phyloP scores from a whole-genome alignment of 441 rosid species.

The Brassica balearica region DNA sequence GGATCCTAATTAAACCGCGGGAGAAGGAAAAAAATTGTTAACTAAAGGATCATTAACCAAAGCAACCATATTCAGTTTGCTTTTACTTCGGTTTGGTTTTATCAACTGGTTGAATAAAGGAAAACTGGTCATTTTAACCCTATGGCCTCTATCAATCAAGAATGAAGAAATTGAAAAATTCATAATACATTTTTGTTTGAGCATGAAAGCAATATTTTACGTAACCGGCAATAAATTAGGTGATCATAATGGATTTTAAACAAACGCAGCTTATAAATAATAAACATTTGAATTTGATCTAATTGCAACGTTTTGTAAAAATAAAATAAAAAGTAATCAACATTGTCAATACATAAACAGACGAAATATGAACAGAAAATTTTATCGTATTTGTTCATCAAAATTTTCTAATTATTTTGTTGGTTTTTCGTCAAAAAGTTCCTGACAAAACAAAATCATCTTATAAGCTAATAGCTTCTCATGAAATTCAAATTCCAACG shows the following conservation, averaged over 20 bases:
- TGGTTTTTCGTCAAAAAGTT: background rate
- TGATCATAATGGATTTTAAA: background rate
- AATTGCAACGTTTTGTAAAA: background rate
- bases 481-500: background rate
- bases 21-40: background rate
- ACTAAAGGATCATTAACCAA: background rate
- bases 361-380: background rate
- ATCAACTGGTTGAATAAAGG: background rate
- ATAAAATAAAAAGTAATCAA: background rate
- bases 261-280: too few species aligned
- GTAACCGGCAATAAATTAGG: background rate
- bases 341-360: background rate
- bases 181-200: background rate
- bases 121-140: background rate
- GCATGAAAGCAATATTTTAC: background rate
- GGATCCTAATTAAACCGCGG: conserved; percentile 39
- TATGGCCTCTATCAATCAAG: background rate
- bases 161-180: background rate
- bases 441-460: background rate
- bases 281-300: background rate
- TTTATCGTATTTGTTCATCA: background rate
- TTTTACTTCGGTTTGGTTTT: conserved; percentile 3
- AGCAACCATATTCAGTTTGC: conserved; percentile 17
- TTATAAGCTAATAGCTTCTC: background rate
- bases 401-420: background rate